Evolutionary conservation across 345 rosid genomes (phyloP).

Genomic region (Bruguiera sexangula): DNA sequence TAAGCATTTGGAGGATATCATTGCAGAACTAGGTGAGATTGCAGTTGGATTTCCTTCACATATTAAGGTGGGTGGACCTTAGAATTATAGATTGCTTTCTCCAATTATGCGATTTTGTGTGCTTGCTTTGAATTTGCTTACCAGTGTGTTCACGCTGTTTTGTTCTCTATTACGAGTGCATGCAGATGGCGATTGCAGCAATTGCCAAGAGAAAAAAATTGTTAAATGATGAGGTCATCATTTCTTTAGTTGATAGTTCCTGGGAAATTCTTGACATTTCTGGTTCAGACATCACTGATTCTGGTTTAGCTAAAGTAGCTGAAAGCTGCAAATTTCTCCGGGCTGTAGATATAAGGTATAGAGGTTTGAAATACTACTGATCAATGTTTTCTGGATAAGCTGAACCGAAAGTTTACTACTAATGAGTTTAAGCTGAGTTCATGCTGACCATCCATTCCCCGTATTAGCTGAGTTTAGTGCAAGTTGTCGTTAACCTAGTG

Average conservation of each 20-base stretch:
- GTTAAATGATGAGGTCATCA: slow-evolving; percentile 52
- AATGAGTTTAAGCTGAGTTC: too few species aligned
- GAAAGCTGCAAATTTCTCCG: slow-evolving; percentile 58
- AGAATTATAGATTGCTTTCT: background rate
- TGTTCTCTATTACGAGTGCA: background rate
- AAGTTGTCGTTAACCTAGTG: background rate
- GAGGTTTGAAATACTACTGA: background rate
- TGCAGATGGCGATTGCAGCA: slow-evolving; percentile 60
- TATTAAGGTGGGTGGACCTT: slow-evolving; percentile 49
- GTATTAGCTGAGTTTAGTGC: too few species aligned
- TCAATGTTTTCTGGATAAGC: background rate
- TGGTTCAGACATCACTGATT: slow-evolving; percentile 68
- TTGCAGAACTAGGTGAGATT: slow-evolving; percentile 58
- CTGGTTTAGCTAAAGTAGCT: slow-evolving; percentile 58
- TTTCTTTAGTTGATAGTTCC: slow-evolving; percentile 68
- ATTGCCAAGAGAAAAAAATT: slow-evolving; percentile 81
- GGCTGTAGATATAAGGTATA: slow-evolving; percentile 84
- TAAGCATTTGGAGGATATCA: slow-evolving; percentile 69
- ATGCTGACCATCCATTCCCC: too few species aligned
- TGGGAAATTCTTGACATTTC: slow-evolving; percentile 84
- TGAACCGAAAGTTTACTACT: too few species aligned
- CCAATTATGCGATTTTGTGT: background rate
- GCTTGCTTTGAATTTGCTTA: background rate
- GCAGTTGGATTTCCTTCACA: slow-evolving; percentile 53
- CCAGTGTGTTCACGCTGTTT: background rate